Conservation (phyloP, 164 flowering plant species). For the Pachysandra terminalis region DNA sequence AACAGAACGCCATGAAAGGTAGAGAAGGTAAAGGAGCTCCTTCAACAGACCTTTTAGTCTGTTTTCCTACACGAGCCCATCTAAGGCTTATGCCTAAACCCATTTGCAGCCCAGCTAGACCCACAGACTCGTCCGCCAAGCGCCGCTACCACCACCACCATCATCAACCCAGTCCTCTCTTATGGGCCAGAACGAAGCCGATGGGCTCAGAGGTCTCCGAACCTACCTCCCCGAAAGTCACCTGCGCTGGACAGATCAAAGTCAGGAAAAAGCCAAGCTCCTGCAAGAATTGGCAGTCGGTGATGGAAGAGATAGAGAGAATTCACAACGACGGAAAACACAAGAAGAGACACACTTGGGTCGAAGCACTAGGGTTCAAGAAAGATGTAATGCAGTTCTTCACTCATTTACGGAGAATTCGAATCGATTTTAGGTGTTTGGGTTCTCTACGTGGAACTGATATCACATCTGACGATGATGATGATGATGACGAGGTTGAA, state of each 20-base stretch:
- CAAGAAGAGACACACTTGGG: slow-evolving; percentile 49
- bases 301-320: slow-evolving; percentile 90
- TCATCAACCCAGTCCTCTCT: slow-evolving; percentile 43
- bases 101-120: slow-evolving; percentile 66
- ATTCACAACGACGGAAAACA: slow-evolving; percentile 45
- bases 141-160: slow-evolving; percentile 31
- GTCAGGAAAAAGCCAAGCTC: slow-evolving; percentile 32
- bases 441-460: slow-evolving; percentile 51
- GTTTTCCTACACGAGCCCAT: slow-evolving; percentile 80
- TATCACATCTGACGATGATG: slow-evolving; percentile 45
- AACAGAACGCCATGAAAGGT: slow-evolving; percentile 43
- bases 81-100: slow-evolving; percentile 75
- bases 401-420: slow-evolving; percentile 51
- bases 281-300: slow-evolving; percentile 80
- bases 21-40: slow-evolving; percentile 48
- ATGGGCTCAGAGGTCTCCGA: slow-evolving; percentile 34
- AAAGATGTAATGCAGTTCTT: slow-evolving; percentile 77
- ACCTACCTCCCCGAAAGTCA: slow-evolving; percentile 65
- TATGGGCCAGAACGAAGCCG: slow-evolving; percentile 44
- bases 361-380: slow-evolving; percentile 65
- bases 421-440: slow-evolving; percentile 76
- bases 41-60: slow-evolving; percentile 68
- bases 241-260: slow-evolving; percentile 71
- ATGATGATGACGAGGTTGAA: slow-evolving; percentile 4
- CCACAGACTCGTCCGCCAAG: slow-evolving; percentile 29